phyloP scores from a whole-genome alignment of 2,329 filamentous ascomycete species.

The Fusarium heterosporum region DNA sequence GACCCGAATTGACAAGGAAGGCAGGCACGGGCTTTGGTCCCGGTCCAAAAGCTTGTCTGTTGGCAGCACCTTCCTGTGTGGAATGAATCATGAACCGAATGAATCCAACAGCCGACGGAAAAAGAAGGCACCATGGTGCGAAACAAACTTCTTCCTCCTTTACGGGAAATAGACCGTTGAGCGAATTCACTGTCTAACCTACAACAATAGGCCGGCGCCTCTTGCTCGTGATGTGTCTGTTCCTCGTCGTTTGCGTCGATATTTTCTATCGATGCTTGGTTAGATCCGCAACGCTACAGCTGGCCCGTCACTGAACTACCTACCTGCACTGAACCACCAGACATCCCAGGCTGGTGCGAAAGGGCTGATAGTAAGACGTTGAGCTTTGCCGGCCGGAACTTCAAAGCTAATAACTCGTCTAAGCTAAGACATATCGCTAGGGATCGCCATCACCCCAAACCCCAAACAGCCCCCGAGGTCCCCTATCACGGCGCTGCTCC shows the following conservation, averaged over 20 bases:
- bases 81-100: background rate
- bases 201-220: background rate
- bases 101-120: background rate
- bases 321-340: background rate
- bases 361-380: conserved; percentile 31
- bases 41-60: conserved; percentile 2
- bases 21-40: background rate
- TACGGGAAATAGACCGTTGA: background rate
- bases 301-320: conserved; percentile 3
- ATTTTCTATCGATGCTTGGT: background rate
- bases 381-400: conserved; percentile 42
- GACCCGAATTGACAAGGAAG: background rate
- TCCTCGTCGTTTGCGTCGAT: conserved; percentile 1
- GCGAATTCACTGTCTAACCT: background rate
- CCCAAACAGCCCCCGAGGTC: conserved; percentile 5
- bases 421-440: conserved; percentile 15
- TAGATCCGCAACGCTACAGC: conserved; percentile 17
- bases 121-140: background rate
- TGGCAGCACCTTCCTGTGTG: background rate
- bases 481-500: conserved; percentile 10
- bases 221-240: background rate
- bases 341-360: background rate
- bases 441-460: conserved; percentile 32
- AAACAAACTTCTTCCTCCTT: background rate
- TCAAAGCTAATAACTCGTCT: conserved; percentile 25